Evolutionary conservation across 1,284 basidiomycete genomes (phyloP).

Genomic region (Marasmius sp.): DNA sequence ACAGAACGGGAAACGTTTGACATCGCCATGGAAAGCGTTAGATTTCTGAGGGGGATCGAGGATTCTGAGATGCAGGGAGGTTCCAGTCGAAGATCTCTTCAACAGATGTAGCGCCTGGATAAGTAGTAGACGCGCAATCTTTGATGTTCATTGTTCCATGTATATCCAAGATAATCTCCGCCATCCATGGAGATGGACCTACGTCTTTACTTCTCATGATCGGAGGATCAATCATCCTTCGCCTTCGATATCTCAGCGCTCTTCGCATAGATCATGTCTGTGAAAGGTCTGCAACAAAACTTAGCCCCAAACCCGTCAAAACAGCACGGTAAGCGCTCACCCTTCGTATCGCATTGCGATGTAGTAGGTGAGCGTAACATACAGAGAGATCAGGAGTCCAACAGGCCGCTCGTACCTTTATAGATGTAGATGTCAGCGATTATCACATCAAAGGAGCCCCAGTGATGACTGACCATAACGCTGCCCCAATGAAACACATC

Average conservation of each 20-base stretch:
- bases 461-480: constrained; percentile 6
- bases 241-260: background rate
- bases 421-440: background rate
- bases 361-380: background rate
- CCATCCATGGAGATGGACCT: no score
- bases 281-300: background rate
- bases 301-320: background rate
- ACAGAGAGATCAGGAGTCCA: background rate
- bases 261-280: constrained; percentile 9
- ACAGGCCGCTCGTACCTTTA: background rate
- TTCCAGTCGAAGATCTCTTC: no score
- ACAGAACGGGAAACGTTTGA: background rate
- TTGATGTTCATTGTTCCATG: no score
- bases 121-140: no score
- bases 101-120: no score
- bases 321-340: background rate
- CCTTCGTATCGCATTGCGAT: background rate
- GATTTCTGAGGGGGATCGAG: background rate
- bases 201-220: no score
- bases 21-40: background rate
- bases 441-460: background rate
- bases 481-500: constrained; percentile 15
- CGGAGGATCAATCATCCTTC: background rate
- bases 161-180: no score
- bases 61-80: no score